These are phyloP conservation scores for Pterulicium gracile DNA, from an alignment of 1,284 basidiomycete species.

Conservation along the genomic window DNA sequence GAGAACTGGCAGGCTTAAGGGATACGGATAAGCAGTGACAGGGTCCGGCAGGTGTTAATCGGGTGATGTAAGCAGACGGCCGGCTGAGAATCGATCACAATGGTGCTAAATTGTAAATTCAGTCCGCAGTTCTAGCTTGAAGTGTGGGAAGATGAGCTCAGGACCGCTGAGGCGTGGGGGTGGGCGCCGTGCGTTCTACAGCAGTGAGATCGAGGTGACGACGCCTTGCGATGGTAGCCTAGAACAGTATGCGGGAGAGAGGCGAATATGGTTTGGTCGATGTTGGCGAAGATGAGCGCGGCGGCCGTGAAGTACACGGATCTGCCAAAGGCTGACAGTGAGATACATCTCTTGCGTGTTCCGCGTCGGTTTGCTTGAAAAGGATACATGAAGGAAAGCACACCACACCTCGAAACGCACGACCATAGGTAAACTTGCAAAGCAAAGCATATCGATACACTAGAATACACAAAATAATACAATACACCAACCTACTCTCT, in stretches of 20 bases:
- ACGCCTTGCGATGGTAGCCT: not conserved
- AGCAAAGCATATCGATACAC: not conserved
- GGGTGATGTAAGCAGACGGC: no score
- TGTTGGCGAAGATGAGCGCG: no score
- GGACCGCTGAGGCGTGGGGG: not conserved
- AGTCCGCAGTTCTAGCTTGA: not conserved
- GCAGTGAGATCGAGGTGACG: not conserved
- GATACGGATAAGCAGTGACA: no score
- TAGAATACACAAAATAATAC: not conserved
- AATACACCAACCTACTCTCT: not conserved
- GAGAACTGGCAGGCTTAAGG: no score
- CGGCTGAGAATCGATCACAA: no score
- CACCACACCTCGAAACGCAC: not conserved
- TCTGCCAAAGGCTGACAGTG: no score
- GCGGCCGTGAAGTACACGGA: no score
- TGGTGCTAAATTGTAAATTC: no score
- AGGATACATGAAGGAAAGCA: no score
- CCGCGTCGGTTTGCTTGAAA: no score
- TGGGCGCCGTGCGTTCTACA: not conserved
- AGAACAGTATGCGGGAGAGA: not conserved
- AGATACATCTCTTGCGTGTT: no score
- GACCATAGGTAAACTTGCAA: not conserved
- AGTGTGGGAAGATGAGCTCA: not conserved
- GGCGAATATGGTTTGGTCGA: not conserved
- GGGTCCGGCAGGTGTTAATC: no score